Evolutionary conservation across 805 yeast genomes (phyloP), one percentile per base, ranked within the genome.

Genomic region (Teunomyces barrocoloradensis): DNA sequence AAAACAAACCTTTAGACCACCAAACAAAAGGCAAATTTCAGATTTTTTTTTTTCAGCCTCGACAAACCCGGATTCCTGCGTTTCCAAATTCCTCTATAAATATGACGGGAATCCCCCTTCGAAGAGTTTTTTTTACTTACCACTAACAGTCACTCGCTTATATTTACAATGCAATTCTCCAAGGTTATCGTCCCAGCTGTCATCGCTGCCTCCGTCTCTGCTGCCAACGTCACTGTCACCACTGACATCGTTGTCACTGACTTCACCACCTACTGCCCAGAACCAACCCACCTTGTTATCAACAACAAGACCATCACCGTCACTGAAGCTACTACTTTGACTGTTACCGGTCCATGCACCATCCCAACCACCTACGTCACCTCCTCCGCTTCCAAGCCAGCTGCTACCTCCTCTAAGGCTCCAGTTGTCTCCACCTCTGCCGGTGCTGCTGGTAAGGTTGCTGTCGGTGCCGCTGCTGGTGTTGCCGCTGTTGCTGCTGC

Each of bases 321-420:
- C 64, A 81, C 91, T 52, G 84, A 68, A 60, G 82, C 92, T 52
- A 85, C 92, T 67, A 87, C 95, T 58, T 70, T 88, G 61, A 87
- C 94, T 68, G 78, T 87, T 80, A 85, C 95, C 61, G 85, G 88
- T 78, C 91, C 91, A 66, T 88, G 96, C 78, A 86, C 92, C 64
- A 61, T 82, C 62, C 77, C 82, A 64, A 68, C 75, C 70, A 71
- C 73, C 58, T 63, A 62, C 63, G 63, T 60, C 43, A 57, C 64
- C 52, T 36, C 61, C 27, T 43, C 38, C 18, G 44, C 53, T 40
- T 33, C 49, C 15, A 49, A 51, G 27, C 21, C 17, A 34, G 25
- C 11, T n/a, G 17, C 35, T 20, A 20, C 40, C 12, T 20, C 64
- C 20, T 51, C 64, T 48, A 55, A 50, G 44, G 41, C 65, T 55